Evolutionary conservation across 352 stramenopile species (phyloP).

Genomic region (Phytophthora sansomeana): DNA sequence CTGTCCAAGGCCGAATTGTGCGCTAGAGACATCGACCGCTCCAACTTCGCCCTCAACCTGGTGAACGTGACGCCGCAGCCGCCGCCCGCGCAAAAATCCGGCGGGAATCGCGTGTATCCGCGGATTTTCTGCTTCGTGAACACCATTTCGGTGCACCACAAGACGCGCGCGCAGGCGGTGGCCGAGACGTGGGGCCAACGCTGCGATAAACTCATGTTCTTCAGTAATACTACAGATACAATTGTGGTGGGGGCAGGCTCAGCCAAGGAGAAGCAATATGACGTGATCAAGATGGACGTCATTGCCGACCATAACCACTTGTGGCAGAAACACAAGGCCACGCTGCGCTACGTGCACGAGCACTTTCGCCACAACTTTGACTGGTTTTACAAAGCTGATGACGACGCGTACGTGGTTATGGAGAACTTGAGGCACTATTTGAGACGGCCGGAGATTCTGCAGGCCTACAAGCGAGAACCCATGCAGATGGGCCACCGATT

Average conservation of each 20-base stretch:
- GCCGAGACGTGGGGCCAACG: slow-evolving; percentile 85
- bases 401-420: slow-evolving; percentile 85
- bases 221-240: slow-evolving; percentile 74
- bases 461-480: slow-evolving; percentile 54
- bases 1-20: slow-evolving; percentile 67
- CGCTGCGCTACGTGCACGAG: slow-evolving; percentile 71
- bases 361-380: slow-evolving; percentile 82
- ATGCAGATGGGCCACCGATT: slow-evolving; percentile 88
- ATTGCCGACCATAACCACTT: slow-evolving; percentile 82
- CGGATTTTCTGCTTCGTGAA: slow-evolving; percentile 84
- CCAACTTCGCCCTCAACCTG: slow-evolving; percentile 48
- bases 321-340: slow-evolving; percentile 87
- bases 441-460: slow-evolving; percentile 67
- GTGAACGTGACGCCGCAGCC: slow-evolving; percentile 50
- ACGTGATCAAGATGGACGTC: slow-evolving; percentile 77
- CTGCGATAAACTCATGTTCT: slow-evolving; percentile 84
- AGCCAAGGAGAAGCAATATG: slow-evolving; percentile 36
- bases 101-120: slow-evolving; percentile 40
- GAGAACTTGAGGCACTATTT: slow-evolving; percentile 82
- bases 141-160: slow-evolving; percentile 80
- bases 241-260: slow-evolving; percentile 48
- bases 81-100: slow-evolving; percentile 7
- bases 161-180: slow-evolving; percentile 64
- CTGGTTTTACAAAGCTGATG: slow-evolving; percentile 90
- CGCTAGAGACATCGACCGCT: slow-evolving; percentile 52